phyloP scores from a whole-genome alignment of 1,284 basidiomycete genomes.

The Sanguinoderma infundibulare region DNA sequence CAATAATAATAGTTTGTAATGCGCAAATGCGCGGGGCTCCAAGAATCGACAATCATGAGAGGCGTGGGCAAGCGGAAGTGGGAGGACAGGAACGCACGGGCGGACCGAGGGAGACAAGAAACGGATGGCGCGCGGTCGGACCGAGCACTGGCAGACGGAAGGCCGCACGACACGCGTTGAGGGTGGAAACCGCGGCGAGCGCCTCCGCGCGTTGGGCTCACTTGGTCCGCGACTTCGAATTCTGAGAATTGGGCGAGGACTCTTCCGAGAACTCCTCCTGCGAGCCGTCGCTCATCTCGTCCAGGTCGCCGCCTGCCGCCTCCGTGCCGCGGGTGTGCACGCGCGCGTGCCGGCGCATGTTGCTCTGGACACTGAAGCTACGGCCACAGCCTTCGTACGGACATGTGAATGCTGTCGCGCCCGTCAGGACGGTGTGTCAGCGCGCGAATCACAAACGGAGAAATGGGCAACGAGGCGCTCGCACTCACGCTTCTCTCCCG shows the following conservation, averaged over 20 bases:
- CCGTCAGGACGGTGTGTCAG: constrained; percentile 18
- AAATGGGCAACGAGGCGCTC: constrained; percentile 39
- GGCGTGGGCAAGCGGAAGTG: not conserved
- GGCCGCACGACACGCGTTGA: not conserved
- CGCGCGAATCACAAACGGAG: constrained; percentile 8
- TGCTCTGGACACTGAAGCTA: constrained; percentile 84
- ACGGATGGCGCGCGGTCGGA: not conserved
- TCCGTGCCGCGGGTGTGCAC: constrained; percentile 53
- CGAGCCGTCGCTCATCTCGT: constrained; percentile 30
- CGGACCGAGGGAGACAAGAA: not conserved
- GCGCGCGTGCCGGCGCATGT: constrained; percentile 84
- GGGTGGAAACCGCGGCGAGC: not conserved
- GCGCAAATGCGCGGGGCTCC: not conserved
- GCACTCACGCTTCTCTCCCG: constrained; percentile 83
- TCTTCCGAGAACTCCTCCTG: constrained; percentile 25
- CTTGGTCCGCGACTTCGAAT: constrained; percentile 8
- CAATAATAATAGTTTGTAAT: not conserved
- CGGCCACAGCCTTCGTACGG: constrained; percentile 77
- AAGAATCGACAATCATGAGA: not conserved
- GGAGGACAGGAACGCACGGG: not conserved
- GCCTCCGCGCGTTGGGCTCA: not conserved
- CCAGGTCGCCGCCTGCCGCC: constrained; percentile 25
- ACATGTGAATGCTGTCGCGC: constrained; percentile 68
- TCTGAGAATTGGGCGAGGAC: constrained; percentile 23
- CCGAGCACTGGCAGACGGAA: not conserved